Conservation (phyloP, 768 basidiomycete genomes). For the Auricularia cornea region DNA sequence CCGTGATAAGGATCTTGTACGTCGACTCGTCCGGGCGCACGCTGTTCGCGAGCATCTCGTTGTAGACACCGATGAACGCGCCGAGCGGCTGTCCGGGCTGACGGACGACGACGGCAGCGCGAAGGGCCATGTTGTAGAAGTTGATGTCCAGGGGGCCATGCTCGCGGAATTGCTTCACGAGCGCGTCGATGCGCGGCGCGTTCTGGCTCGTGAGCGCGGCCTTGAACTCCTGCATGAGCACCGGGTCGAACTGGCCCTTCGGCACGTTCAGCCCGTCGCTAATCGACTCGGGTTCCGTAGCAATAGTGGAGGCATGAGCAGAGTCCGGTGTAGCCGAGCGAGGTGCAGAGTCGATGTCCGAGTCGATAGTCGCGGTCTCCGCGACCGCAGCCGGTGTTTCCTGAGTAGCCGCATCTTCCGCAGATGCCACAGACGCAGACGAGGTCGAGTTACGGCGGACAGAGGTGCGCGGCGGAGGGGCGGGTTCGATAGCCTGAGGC, state of each 20-base stretch:
- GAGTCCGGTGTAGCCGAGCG: background rate
- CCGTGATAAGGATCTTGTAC: constrained; percentile 51
- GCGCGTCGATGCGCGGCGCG: background rate
- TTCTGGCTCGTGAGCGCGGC: background rate
- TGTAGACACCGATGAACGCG: constrained; percentile 57
- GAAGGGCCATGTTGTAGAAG: constrained; percentile 58
- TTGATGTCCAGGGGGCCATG: constrained; percentile 23
- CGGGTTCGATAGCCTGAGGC: constrained; percentile 9
- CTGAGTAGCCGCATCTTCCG: constrained; percentile 3
- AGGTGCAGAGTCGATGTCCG: background rate
- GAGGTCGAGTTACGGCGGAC: constrained; percentile 41
- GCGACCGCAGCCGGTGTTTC: background rate
- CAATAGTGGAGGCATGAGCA: constrained; percentile 13
- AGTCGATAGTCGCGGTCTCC: too few relatives aligned
- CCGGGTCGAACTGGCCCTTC: background rate
- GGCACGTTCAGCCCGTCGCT: background rate
- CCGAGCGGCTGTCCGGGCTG: constrained; percentile 44
- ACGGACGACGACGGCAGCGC: constrained; percentile 42
- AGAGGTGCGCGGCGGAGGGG: constrained; percentile 11
- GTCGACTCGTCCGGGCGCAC: constrained; percentile 56
- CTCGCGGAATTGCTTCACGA: constrained; percentile 3
- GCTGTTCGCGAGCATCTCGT: constrained; percentile 54
- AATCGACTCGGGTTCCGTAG: constrained; percentile 2
- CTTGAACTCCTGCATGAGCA: background rate
- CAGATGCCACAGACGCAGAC: background rate